Evolutionary conservation across 495 filamentous ascomycete genomes (phyloP).

Genomic region (Penicillium flavigenum): DNA sequence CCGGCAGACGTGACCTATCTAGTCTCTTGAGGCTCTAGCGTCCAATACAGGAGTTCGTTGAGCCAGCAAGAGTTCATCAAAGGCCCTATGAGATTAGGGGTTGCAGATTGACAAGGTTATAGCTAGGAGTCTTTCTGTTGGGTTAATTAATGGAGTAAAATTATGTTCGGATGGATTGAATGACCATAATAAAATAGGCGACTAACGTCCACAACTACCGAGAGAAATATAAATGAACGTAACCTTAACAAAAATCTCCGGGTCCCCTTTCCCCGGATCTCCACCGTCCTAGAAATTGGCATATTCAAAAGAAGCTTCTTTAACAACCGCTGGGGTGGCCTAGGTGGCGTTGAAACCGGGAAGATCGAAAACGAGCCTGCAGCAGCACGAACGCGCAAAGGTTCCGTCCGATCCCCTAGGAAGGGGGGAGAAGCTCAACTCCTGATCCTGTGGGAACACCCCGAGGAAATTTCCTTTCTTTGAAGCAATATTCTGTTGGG

Average conservation of each 20-base stretch:
- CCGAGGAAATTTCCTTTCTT: not conserved
- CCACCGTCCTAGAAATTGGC: constrained; percentile 14
- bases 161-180: not conserved
- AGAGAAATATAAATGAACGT: not conserved
- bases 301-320: constrained; percentile 32
- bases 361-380: constrained; percentile 20
- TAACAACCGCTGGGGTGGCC: constrained; percentile 20
- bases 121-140: not conserved
- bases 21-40: constrained; percentile 1
- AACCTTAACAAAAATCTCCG: not conserved
- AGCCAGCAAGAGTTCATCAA: not conserved
- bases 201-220: not conserved
- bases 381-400: constrained; percentile 27
- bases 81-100: not conserved
- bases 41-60: not conserved
- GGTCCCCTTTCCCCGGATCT: constrained; percentile 13
- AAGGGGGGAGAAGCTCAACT: constrained; percentile 3
- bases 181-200: not conserved
- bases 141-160: not conserved
- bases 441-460: not conserved
- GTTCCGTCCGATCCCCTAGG: constrained; percentile 5
- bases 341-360: constrained; percentile 30
- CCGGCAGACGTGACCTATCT: constrained; percentile 20
- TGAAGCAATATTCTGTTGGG: constrained; percentile 5
- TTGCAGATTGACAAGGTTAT: not conserved